Evolutionary conservation across 495 filamentous ascomycete species (phyloP), one percentile per base, ranked within the genome.

Genomic region (Penicillium antarcticum): DNA sequence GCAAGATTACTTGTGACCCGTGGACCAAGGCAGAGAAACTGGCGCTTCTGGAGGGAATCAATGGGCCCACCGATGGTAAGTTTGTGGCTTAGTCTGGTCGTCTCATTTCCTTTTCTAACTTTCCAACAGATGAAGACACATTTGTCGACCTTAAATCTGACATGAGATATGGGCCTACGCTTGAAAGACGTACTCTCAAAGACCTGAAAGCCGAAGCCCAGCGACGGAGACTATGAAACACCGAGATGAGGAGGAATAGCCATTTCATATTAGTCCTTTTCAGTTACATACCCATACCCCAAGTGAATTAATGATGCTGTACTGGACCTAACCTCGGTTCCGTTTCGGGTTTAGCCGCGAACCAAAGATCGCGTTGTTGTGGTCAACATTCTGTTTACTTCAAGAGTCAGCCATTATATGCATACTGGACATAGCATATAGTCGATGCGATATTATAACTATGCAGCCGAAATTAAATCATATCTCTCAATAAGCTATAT

Each of bases 361-460:
- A 60, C 57, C 57, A 47, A 51, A 53, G 57, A 56, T 56, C 8
- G 29, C 8, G 16, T 56, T 56, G 57, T 60, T 60, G 53, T 56
- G 52, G 43, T 56, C 57, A 45, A 47, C 6, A 29, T 29, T 29
- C 26, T 29, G 26, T 29, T 29, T 29, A 29, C 26, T 29, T 23
- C 21, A 5, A 23, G 4, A 23, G 4, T 23, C 2, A 0, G 4
- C 6, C 6, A 4, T 23, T 5, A 23, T 23, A 23, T 5, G n/a
- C n/a, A n/a, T n/a, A n/a, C n/a, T n/a, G n/a, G n/a, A n/a, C n/a
- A n/a, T n/a, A n/a, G n/a, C n/a, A n/a, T n/a, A n/a, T n/a, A n/a
- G n/a, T n/a, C n/a, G n/a, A n/a, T n/a, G 21, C 5, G 21, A 23
- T 2, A 5, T 23, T 23, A 5, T 2, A 23, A 23, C 21, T 23